These are phyloP conservation scores for Nannochloris sp. DNA, from an alignment of 139 green algal genomes.

Conservation along the genomic window DNA sequence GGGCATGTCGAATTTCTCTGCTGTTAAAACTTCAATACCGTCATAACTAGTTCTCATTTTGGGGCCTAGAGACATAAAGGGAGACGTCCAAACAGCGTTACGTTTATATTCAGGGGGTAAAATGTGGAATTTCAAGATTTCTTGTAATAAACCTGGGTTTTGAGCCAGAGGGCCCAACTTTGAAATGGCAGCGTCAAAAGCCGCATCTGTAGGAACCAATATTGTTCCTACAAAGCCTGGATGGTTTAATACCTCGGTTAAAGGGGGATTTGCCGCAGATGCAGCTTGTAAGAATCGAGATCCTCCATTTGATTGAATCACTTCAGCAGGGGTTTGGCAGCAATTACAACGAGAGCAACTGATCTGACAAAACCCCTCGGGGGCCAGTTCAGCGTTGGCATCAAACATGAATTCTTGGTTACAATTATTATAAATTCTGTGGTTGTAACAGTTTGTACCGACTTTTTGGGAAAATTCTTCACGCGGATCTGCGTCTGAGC, in stretches of 20 bases:
- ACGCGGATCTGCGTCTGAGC: slow-evolving; percentile 24
- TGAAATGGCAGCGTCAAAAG: slow-evolving; percentile 19
- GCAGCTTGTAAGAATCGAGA: slow-evolving; percentile 28
- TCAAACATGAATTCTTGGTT: slow-evolving; percentile 20
- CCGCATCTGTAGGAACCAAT: slow-evolving; percentile 34
- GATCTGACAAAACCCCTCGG: slow-evolving; percentile 41
- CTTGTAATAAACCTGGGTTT: slow-evolving; percentile 4
- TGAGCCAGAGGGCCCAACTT: not conserved
- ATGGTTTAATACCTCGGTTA: slow-evolving; percentile 28
- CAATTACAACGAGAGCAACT: slow-evolving; percentile 34
- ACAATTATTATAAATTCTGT: slow-evolving; percentile 16
- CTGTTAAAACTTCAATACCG: not conserved
- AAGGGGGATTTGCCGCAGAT: not conserved
- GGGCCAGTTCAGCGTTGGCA: slow-evolving; percentile 18
- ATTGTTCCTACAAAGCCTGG: slow-evolving; percentile 30
- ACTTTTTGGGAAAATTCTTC: not conserved
- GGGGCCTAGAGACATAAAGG: slow-evolving; percentile 28
- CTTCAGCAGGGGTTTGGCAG: slow-evolving; percentile 10
- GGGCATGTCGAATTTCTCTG: not conserved
- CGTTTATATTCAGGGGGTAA: slow-evolving; percentile 28
- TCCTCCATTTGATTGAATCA: slow-evolving; percentile 14
- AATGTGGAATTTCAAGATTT: slow-evolving; percentile 42
- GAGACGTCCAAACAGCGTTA: slow-evolving; percentile 35
- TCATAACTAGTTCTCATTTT: slow-evolving; percentile 26
- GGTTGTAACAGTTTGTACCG: slow-evolving; percentile 9